Percentiles rank a stretch among this genome's conserved stretches.
phyloP scores from a whole-genome alignment of 176 grass and related monocot species.

The Saccharum officinarum region DNA sequence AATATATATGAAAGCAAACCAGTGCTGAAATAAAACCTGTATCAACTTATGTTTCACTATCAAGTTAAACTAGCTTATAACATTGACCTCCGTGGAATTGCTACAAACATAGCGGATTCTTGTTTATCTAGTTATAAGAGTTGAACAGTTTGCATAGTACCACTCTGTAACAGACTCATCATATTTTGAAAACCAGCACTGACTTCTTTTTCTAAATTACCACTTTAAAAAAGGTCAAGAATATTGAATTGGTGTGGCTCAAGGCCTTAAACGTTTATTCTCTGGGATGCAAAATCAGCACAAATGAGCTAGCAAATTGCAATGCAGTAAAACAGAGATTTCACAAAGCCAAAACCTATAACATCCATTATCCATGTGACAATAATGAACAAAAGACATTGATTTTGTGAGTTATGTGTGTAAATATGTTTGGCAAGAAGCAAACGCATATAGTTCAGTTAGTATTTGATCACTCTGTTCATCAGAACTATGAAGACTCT shows the following conservation, averaged over 20 bases:
- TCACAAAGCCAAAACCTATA: slow-evolving; percentile 8
- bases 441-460: not conserved
- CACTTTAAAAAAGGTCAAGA: not conserved
- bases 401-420: not conserved
- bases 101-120: not conserved
- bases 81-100: not conserved
- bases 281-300: not conserved
- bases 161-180: not conserved
- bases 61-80: slow-evolving; percentile 1
- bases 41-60: slow-evolving; percentile 6
- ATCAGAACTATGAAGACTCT: not conserved
- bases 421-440: not conserved
- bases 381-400: not conserved
- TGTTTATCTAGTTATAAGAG: not conserved
- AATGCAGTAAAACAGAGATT: not conserved
- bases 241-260: not conserved
- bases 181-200: slow-evolving; percentile 12
- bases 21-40: not conserved
- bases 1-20: slow-evolving; percentile 2
- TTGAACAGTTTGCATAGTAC: not conserved
- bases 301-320: not conserved
- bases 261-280: not conserved
- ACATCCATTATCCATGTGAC: not conserved
- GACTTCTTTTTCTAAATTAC: not conserved
- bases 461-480: not conserved